These are phyloP conservation scores for Nitzschia putrida DNA, from an alignment of 108 stramenopile species.

Conservation along the genomic window DNA sequence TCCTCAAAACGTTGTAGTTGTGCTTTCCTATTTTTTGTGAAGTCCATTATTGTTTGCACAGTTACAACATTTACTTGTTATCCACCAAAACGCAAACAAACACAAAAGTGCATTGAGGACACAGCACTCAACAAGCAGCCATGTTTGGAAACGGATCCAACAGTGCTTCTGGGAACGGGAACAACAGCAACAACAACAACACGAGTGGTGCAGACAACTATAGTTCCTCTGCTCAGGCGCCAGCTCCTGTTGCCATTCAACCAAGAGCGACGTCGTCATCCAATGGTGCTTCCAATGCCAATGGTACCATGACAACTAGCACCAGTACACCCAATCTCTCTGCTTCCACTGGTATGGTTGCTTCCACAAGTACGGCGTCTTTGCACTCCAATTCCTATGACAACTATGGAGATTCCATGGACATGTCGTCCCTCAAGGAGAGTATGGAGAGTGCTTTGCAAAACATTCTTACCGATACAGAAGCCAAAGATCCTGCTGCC, in stretches of 20 bases:
- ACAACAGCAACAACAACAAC: background rate
- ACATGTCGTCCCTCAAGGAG: conserved; percentile 51
- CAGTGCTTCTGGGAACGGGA: background rate
- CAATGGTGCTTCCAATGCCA: background rate
- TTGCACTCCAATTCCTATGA: background rate
- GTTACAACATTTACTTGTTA: no score
- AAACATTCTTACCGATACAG: conserved; percentile 17
- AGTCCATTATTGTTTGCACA: no score
- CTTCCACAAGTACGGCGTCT: conserved; percentile 6
- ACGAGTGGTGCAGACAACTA: no score
- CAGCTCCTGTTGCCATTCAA: conserved; percentile 2
- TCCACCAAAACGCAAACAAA: no score
- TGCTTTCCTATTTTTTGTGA: no score
- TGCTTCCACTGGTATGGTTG: background rate
- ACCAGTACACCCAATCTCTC: conserved; percentile 14
- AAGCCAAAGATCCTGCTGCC: background rate
- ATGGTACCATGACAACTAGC: background rate
- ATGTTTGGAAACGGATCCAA: no score
- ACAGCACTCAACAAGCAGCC: no score
- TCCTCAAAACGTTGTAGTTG: no score
- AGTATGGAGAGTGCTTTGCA: conserved; percentile 52
- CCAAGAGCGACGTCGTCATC: background rate
- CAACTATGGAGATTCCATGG: conserved; percentile 34
- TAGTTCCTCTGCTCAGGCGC: background rate
- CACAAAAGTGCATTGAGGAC: no score